phyloP scores from a whole-genome alignment of 441 rosid species.

The Euphorbia celastroides region DNA sequence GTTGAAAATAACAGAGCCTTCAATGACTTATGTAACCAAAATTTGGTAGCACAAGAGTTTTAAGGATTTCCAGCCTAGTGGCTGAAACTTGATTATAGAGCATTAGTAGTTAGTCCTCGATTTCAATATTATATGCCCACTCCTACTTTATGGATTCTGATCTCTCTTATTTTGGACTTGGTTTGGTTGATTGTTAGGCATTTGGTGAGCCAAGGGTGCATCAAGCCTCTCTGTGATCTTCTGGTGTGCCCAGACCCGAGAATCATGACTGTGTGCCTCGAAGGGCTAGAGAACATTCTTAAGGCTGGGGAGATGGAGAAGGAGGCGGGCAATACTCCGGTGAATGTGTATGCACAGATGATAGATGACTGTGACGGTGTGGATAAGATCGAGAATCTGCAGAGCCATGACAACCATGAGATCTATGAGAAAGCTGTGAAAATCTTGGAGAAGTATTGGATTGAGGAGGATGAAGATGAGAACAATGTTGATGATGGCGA shows the following conservation, averaged over 20 bases:
- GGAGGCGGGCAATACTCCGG: conserved; percentile 25
- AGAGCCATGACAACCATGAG: conserved; percentile 45
- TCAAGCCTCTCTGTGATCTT: conserved; percentile 83
- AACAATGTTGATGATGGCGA: not conserved
- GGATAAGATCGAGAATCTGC: conserved; percentile 66
- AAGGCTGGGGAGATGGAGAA: conserved; percentile 76
- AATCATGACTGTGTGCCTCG: conserved; percentile 70
- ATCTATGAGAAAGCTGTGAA: conserved; percentile 71
- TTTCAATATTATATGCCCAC: not conserved
- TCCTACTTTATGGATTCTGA: not conserved
- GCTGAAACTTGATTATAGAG: not conserved
- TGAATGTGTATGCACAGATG: conserved; percentile 57
- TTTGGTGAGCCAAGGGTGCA: conserved; percentile 64
- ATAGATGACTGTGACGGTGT: conserved; percentile 72
- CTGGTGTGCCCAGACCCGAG: conserved; percentile 74
- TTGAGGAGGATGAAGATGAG: conserved; percentile 5
- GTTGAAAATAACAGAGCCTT: too few relatives aligned
- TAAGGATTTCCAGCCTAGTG: not conserved
- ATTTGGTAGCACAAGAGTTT: not conserved
- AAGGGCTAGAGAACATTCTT: conserved; percentile 75
- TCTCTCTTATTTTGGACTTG: not conserved
- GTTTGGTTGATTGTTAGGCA: conserved; percentile 8
- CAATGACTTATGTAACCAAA: not conserved
- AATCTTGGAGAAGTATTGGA: conserved; percentile 70
- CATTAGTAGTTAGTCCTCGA: not conserved